Base-by-base conservation (phyloP, 768 basidiomycete genomes). In the Pulveroboletus frians region DNA sequence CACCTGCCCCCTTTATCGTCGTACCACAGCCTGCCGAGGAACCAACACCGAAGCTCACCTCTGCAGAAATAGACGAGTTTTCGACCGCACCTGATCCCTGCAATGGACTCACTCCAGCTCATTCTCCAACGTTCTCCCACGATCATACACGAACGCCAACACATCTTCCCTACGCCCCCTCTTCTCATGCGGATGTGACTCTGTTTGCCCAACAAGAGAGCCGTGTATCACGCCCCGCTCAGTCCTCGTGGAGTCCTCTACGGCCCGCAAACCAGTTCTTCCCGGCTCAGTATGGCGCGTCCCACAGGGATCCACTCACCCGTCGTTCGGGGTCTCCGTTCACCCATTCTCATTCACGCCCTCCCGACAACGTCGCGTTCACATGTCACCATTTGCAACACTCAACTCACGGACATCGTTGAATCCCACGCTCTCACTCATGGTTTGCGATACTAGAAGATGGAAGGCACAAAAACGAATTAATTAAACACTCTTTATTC, bases 131-230 rank as follows among this genome's bases (percentile, higher is more conserved):
- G 4, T 27, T 40, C 30, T 23, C 44, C 21, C 31, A 9, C 18
- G 42, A 34, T 15, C 36, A 18, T 2, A 31, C 48, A 30, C 51
- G 31, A 30, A 32, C 50, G 4, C 40, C 46, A 10, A 15, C 56
- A 26, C 32, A 23, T 31, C 50, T 52, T 31, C 38, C 58, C 1
- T 72, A 70, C 27, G 57, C 64, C 3, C 60, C 73, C 11, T 69
- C 74, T 35, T 69, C 73, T 21, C 68, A 67, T 39, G 51, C 66
- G 9, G 73, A 73, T 49, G 64, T 71, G 21, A 64, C 64, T 18
- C 58, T 63, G 5, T 69, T 70, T 54, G 53, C 61, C 13, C 51
- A 66, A 5, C 69, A 72, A 20, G 73, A 75, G 5, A 75, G 75
- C 13, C 71, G 76, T 23, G 64, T 63, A 15, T 65, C 71, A 1